A percentile compares a stretch with the other conserved stretches of the same genome.
Conservation (phyloP, 2,329 filamentous ascomycete genomes). For the Sphaerulina populicola region DNA sequence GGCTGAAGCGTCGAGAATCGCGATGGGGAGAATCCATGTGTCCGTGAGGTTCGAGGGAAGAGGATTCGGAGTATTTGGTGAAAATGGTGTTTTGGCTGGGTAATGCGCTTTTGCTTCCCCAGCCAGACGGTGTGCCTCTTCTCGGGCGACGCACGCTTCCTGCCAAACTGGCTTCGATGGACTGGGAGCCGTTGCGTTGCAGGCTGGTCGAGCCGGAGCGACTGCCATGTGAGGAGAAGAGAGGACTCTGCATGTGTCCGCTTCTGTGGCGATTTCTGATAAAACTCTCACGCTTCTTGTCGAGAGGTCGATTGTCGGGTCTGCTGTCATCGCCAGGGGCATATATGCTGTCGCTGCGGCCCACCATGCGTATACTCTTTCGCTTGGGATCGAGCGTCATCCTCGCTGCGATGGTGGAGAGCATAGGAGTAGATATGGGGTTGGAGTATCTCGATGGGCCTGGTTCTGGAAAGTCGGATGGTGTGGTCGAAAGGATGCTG, state of each 20-base stretch:
- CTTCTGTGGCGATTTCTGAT: slow-evolving; percentile 35
- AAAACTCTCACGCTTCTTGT: slow-evolving; percentile 38
- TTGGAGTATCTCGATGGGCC: slow-evolving; percentile 20
- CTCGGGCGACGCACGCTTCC: slow-evolving; percentile 17
- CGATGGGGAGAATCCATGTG: slow-evolving; percentile 14
- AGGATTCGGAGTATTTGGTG: slow-evolving; percentile 28
- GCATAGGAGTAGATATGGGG: slow-evolving; percentile 23
- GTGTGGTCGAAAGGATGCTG: slow-evolving; percentile 35
- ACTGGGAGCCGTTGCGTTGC: slow-evolving; percentile 15
- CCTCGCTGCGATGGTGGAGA: slow-evolving; percentile 23
- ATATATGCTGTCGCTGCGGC: slow-evolving; percentile 30
- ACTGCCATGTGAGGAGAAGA: slow-evolving; percentile 34
- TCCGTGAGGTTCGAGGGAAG: slow-evolving; percentile 27
- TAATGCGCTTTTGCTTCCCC: slow-evolving; percentile 28
- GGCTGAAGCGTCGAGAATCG: slow-evolving; percentile 24
- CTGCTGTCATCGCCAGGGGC: neutral
- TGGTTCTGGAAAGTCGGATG: slow-evolving; percentile 34
- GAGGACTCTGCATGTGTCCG: slow-evolving; percentile 32
- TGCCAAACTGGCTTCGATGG: slow-evolving; percentile 16
- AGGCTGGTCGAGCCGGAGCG: slow-evolving; percentile 17
- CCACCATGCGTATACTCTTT: slow-evolving; percentile 36
- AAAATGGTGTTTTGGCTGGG: slow-evolving; percentile 22
- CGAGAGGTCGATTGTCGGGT: slow-evolving; percentile 32
- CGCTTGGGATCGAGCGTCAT: slow-evolving; percentile 28
- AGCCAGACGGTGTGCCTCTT: slow-evolving; percentile 17